Evolutionary conservation across 768 basidiomycete genomes (phyloP), one percentile per base, ranked within the genome.

Genomic region (Tulasnella sp.): DNA sequence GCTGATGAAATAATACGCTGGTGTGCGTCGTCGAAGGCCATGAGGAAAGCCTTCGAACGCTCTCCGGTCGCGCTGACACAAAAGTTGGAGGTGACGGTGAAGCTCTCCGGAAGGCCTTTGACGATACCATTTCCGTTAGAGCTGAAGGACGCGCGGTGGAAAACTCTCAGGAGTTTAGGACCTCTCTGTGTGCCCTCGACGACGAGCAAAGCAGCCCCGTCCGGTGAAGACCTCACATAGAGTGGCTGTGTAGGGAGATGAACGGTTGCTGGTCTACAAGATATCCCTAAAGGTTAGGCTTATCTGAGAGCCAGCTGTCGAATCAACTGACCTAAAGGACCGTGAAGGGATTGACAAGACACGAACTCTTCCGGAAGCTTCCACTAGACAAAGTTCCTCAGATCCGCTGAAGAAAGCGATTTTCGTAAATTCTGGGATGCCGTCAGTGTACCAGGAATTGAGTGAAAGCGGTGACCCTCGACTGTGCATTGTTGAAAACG

Each of bases 71-170:
- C 89, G 0, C 89, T 89, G 18, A 88, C 11, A 55, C 82, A 42
- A 20, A 84, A 80, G 13, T 69, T 77, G 18, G 79, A n/a, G 83
- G 73, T 35, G 23, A 26, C 5, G 46, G n/a, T 48, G 35, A 77
- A 71, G 26, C 44, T 79, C 0, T 80, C 79, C 0, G 82, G 84
- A 29, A 87, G 76, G n/a, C 84, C 81, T 0, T 89, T 81, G 0
- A 40, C 23, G n/a, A 86, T 87, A 26, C 89, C 90, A 15, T 84
- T 81, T 0, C 85, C 83, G 0, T 74, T 77, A 5, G 88, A 86
- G 3, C 90, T 90, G 78, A 91, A 90, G 0, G 88, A 88, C 13
- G 83, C 84, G 88, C 87, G 89, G 80, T 90, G 90, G 79, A 87
- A 89, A 0, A 86, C 86, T 2, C 83, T 85, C 4, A 88, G 71